phyloP scores from a whole-genome alignment of 441 rosid genomes.

The Adansonia grandidieri region DNA sequence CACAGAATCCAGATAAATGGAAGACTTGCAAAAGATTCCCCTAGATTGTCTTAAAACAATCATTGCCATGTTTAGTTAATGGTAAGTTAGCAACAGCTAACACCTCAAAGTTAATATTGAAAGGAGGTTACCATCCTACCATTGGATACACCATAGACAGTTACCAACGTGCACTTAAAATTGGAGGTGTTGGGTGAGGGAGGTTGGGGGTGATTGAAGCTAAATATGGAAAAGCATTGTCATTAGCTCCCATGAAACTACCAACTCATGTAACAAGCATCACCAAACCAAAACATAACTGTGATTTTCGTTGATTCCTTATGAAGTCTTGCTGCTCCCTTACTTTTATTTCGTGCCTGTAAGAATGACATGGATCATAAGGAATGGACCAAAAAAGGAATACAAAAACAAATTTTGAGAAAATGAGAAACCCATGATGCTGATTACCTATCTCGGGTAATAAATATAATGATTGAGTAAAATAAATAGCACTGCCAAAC shows the following conservation, averaged over 20 bases:
- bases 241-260: conserved; percentile 10
- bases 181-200: neutral
- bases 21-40: conserved; percentile 6
- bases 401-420: conserved; percentile 13
- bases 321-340: conserved; percentile 87
- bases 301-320: conserved; percentile 72
- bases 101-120: neutral
- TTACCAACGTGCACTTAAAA: neutral
- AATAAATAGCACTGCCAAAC: neutral
- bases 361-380: conserved; percentile 31
- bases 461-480: neutral
- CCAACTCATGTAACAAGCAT: neutral
- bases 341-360: conserved; percentile 86
- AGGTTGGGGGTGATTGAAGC: neutral
- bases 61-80: conserved; percentile 7
- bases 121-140: neutral
- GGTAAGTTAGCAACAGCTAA: neutral
- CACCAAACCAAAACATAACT: conserved; percentile 44
- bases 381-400: conserved; percentile 28
- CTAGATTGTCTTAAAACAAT: neutral
- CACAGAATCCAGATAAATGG: neutral
- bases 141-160: neutral
- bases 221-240: neutral
- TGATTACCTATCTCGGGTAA: conserved; percentile 12
- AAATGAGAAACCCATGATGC: neutral